Evolutionary conservation across 805 yeast genomes (phyloP), one percentile per base, ranked within the genome.

Genomic region (Priceomyces carsonii): DNA sequence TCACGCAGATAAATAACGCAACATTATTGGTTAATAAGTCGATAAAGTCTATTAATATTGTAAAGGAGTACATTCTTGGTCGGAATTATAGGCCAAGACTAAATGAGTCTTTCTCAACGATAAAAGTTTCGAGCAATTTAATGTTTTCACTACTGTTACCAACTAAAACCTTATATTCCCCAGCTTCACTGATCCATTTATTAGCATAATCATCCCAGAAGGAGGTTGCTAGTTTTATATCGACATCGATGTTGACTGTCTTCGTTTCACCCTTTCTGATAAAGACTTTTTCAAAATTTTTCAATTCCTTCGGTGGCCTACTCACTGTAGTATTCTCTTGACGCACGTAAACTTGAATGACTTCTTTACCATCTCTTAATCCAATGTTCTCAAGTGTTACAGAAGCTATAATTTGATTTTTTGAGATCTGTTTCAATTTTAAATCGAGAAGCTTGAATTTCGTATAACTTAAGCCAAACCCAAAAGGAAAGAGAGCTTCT

Each of bases 401-500:
- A 12, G 13, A 59, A 31, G 7, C 31, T 29, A 29, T 53, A 47
- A 8, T 29, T 26, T 3, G 26, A 26, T 36, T 54, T 53, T 15
- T 47, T n/a, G n/a, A n/a, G n/a, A n/a, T 6, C 28, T 21, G 8
- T 21, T 21, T 21, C 23, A 21, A 21, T 21, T 42, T 38, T 50
- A 76, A 57, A 39, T 69, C 56, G 6, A 56, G 49, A 41, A 73
- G 52, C 21, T 53, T 59, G 47, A 78, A 80, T 0, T 64, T 45
- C 12, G 84, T 71, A 59, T 79, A 80, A 2, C 85, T 77, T 40
- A 79, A 65, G 31, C 85, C 85, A 46, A 55, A 66, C 3, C 85
- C 85, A 55, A 80, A 80, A 26, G 84, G 80, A 63, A 70, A 80
- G 31, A 72, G 60, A 6, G 75, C 79, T 18, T 65, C 64, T 25